Percentiles rank a stretch among this genome's conserved stretches.
Evolutionary conservation across 1,284 basidiomycete species (phyloP).

Genomic region (Leccinum colubrinum): DNA sequence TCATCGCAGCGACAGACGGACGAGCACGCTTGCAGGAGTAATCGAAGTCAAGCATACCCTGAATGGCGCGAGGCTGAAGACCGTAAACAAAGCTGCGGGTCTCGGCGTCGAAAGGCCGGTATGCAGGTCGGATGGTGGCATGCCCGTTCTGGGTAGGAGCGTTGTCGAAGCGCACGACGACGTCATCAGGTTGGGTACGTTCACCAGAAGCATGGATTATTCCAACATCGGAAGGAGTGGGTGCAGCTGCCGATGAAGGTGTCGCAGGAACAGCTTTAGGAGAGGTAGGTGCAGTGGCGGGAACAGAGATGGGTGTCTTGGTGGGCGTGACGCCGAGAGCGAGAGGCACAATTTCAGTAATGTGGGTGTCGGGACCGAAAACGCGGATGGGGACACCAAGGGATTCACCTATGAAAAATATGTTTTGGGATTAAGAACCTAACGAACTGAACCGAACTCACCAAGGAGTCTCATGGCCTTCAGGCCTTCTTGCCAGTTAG

Average conservation of each 20-base stretch:
- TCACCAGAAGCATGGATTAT: constrained; percentile 78
- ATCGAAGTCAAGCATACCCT: constrained; percentile 99
- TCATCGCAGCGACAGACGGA: constrained; percentile 99
- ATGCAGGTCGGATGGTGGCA: constrained; percentile 62
- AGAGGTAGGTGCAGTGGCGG: constrained; percentile 40
- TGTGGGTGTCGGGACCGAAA: constrained; percentile 97
- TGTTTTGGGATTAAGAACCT: not conserved
- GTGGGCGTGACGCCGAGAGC: constrained; percentile 80
- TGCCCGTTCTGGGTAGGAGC: constrained; percentile 32
- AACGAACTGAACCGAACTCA: constrained; percentile 7
- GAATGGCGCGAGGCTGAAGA: constrained; percentile 98
- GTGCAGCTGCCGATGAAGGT: constrained; percentile 23
- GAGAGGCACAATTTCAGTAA: constrained; percentile 97
- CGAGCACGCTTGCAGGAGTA: constrained; percentile 92
- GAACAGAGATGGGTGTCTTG: constrained; percentile 38
- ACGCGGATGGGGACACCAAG: constrained; percentile 97
- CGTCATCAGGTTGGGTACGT: constrained; percentile 83
- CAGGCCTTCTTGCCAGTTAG: constrained; percentile 99
- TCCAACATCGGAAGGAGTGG: constrained; percentile 55
- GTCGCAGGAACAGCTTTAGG: constrained; percentile 35
- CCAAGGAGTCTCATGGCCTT: constrained; percentile 97
- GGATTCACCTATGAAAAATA: constrained; percentile 61
- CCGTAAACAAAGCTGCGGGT: constrained; percentile 98
- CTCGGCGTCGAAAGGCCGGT: constrained; percentile 86
- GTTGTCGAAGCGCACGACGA: constrained; percentile 85